phyloP scores from a whole-genome alignment of 805 yeast genomes.

The Yarrowia keelungensis region DNA sequence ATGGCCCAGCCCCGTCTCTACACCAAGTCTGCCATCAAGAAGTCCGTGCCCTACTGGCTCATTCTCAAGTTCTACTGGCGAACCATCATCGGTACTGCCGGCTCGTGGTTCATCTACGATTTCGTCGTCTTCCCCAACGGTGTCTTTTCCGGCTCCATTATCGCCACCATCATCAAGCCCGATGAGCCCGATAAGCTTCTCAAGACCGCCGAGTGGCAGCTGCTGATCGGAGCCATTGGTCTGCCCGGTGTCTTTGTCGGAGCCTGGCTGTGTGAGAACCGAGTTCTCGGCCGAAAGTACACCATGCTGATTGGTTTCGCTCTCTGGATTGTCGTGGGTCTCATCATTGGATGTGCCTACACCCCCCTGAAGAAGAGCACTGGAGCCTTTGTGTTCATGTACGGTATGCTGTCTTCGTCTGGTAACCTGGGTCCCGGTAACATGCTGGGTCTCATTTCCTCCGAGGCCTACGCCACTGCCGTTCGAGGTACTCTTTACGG shows the following conservation, averaged over 20 bases:
- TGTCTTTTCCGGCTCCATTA: conserved; percentile 68
- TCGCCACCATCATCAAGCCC: conserved; percentile 57
- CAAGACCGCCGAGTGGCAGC: conserved; percentile 74
- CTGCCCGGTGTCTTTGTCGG: conserved; percentile 78
- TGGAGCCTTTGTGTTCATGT: conserved; percentile 65
- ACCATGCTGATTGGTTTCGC: conserved; percentile 73
- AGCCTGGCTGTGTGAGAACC: conserved; percentile 65
- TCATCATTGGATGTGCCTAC: conserved; percentile 55
- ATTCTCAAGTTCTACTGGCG: conserved; percentile 72
- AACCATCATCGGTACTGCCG: conserved; percentile 71
- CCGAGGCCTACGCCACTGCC: conserved; percentile 77
- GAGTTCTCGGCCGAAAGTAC: conserved; percentile 66
- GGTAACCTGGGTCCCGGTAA: conserved; percentile 85
- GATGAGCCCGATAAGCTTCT: conserved; percentile 54
- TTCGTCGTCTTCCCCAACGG: conserved; percentile 84
- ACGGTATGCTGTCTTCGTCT: conserved; percentile 71
- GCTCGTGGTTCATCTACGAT: conserved; percentile 81
- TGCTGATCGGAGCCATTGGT: conserved; percentile 67
- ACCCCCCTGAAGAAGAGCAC: conserved; percentile 25
- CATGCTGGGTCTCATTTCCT: conserved; percentile 69
- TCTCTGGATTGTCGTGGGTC: conserved; percentile 69
- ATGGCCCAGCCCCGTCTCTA: conserved; percentile 72
- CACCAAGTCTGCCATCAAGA: conserved; percentile 67
- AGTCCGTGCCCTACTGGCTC: conserved; percentile 63
- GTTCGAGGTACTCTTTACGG: conserved; percentile 80